phyloP scores from a whole-genome alignment of 768 basidiomycete genomes.

The Boletus barrowsii region DNA sequence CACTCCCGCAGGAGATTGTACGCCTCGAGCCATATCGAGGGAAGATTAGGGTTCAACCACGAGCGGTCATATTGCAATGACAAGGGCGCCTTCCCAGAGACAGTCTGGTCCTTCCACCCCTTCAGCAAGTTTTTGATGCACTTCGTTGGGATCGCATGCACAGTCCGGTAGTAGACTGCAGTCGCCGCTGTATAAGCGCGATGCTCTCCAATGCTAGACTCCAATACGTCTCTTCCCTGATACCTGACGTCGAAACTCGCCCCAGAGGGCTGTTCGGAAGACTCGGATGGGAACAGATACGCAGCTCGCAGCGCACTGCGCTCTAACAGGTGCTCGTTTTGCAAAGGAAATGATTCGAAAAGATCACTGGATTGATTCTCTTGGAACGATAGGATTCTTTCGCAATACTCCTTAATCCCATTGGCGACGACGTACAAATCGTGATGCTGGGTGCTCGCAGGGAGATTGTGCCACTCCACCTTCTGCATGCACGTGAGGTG shows the following conservation, averaged over 20 bases:
- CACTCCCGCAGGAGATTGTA: constrained; percentile 27
- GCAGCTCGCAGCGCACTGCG: constrained; percentile 18
- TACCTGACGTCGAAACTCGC: constrained; percentile 9
- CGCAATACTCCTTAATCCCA: constrained; percentile 30
- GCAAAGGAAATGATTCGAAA: constrained; percentile 9
- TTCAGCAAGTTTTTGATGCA: constrained; percentile 6
- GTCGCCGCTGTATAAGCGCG: constrained; percentile 18
- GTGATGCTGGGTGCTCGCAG: constrained; percentile 31
- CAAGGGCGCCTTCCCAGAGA: not conserved
- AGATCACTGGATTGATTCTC: not conserved
- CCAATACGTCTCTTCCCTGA: constrained; percentile 7
- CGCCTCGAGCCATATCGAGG: constrained; percentile 24
- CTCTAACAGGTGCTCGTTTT: constrained; percentile 10
- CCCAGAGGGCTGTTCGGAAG: not conserved
- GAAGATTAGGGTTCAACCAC: constrained; percentile 27
- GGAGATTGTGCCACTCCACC: constrained; percentile 11
- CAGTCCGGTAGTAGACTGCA: not conserved
- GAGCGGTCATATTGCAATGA: constrained; percentile 25
- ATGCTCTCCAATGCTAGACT: constrained; percentile 1
- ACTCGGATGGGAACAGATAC: constrained; percentile 12
- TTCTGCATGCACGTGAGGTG: constrained; percentile 10
- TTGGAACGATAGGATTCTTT: constrained; percentile 15
- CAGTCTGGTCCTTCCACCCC: not conserved
- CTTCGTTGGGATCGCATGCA: not conserved
- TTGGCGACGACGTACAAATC: constrained; percentile 9